These are phyloP conservation scores for Amylostereum areolatum DNA, from an alignment of 1,284 basidiomycete genomes.

Conservation along the genomic window DNA sequence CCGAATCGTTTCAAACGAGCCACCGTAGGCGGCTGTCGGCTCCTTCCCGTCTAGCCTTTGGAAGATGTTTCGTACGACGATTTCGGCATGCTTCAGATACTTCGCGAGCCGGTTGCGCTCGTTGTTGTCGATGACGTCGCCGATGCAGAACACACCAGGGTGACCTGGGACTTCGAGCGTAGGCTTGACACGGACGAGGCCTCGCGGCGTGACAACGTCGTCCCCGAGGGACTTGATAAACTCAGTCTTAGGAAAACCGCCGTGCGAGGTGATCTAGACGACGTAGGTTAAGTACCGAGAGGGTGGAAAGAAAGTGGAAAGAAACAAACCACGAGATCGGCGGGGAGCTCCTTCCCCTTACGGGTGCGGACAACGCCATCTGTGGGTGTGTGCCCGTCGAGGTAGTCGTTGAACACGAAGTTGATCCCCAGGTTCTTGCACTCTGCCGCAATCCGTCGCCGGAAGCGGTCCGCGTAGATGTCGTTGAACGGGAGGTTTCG, in stretches of 20 bases:
- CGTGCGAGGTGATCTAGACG: slow-evolving; percentile 40
- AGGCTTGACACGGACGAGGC: slow-evolving; percentile 41
- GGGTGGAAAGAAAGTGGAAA: neutral
- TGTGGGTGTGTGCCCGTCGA: slow-evolving; percentile 34
- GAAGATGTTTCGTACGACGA: neutral
- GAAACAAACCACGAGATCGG: slow-evolving; percentile 52
- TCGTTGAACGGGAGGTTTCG: slow-evolving; percentile 44
- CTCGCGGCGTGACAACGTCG: slow-evolving; percentile 31
- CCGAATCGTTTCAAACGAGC: neutral
- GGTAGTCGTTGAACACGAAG: slow-evolving; percentile 46
- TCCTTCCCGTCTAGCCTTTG: neutral
- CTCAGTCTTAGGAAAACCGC: slow-evolving; percentile 41
- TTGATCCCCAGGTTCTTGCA: slow-evolving; percentile 37
- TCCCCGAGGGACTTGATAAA: slow-evolving; percentile 38
- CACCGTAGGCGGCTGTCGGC: neutral
- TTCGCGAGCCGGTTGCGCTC: neutral
- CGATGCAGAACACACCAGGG: slow-evolving; percentile 47
- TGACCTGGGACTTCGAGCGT: slow-evolving; percentile 45
- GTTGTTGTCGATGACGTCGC: slow-evolving; percentile 40
- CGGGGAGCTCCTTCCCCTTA: slow-evolving; percentile 43
- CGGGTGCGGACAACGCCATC: slow-evolving; percentile 38
- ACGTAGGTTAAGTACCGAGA: neutral
- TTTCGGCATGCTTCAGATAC: neutral
- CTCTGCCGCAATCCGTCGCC: slow-evolving; percentile 36
- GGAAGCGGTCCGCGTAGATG: slow-evolving; percentile 49